Evolutionary conservation across 352 stramenopile genomes (phyloP).

Genomic region (Ochromonadaceae sp.): DNA sequence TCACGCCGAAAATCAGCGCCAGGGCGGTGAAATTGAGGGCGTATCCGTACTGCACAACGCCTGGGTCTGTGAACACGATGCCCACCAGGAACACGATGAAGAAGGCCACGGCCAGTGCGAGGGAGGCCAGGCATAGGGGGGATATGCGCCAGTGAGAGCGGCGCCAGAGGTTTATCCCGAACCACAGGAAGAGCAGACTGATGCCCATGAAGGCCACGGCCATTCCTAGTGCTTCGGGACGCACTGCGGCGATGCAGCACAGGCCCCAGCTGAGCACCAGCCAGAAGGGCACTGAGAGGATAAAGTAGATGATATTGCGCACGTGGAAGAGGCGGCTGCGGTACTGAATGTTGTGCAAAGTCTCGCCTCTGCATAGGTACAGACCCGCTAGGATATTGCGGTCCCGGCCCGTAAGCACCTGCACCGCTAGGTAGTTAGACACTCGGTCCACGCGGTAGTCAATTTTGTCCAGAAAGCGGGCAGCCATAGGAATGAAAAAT

Average conservation of each 20-base stretch:
- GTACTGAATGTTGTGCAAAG: neutral
- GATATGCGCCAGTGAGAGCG: neutral
- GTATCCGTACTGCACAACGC: neutral
- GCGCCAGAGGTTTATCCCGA: neutral
- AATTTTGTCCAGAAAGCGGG: constrained; percentile 4
- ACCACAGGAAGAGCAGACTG: neutral
- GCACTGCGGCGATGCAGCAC: neutral
- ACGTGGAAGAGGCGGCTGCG: neutral
- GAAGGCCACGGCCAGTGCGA: neutral
- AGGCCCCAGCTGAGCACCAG: constrained; percentile 3
- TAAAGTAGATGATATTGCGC: neutral
- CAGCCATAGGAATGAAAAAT: no score
- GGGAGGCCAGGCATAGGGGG: neutral
- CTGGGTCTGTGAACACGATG: neutral
- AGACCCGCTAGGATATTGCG: neutral
- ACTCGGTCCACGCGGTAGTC: constrained; percentile 5
- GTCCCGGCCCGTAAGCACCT: constrained; percentile 7
- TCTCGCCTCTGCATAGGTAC: neutral
- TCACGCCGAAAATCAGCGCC: neutral
- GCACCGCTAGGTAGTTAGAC: neutral
- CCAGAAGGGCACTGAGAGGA: neutral
- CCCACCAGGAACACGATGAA: neutral
- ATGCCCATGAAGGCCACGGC: neutral
- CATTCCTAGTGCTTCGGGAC: neutral
- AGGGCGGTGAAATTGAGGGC: neutral